Conservation (phyloP, 2,329 filamentous ascomycete species). For the Aspergillus sp. region DNA sequence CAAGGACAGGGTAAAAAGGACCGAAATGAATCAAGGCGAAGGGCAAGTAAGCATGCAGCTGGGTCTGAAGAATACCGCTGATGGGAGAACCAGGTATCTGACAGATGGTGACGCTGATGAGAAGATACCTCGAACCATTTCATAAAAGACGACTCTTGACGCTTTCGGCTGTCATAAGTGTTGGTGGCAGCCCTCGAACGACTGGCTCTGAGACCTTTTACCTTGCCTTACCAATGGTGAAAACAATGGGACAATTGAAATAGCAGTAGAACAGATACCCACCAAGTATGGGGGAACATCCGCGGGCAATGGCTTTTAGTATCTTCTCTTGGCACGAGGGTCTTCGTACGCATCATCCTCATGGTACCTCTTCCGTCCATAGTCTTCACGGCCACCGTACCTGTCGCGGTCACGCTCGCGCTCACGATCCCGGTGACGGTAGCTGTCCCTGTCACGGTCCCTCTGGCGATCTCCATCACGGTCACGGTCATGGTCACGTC, state of each 20-base stretch:
- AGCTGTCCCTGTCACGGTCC: slow-evolving; percentile 51
- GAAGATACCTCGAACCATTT: no score
- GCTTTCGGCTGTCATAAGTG: slow-evolving; percentile 15
- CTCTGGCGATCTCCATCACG: slow-evolving; percentile 48
- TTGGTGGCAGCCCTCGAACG: slow-evolving; percentile 1
- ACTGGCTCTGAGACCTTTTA: slow-evolving; percentile 3
- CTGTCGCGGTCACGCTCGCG: slow-evolving; percentile 43
- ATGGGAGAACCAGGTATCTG: not conserved
- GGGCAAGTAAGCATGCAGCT: slow-evolving; percentile 10
- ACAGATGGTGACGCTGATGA: no score
- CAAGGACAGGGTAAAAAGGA: slow-evolving; percentile 3
- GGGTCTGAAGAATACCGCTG: not conserved
- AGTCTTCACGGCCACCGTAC: slow-evolving; percentile 45
- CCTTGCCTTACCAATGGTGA: slow-evolving; percentile 31
- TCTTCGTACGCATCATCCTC: slow-evolving; percentile 78
- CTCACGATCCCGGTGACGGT: slow-evolving; percentile 34
- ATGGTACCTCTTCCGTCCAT: slow-evolving; percentile 58
- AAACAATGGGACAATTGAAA: slow-evolving; percentile 16
- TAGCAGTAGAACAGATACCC: slow-evolving; percentile 33
- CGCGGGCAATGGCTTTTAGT: slow-evolving; percentile 32
- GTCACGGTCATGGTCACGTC: slow-evolving; percentile 36
- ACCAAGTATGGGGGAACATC: slow-evolving; percentile 31
- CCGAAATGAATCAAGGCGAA: slow-evolving; percentile 15
- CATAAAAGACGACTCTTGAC: not conserved
- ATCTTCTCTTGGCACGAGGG: slow-evolving; percentile 52